Conservation (phyloP, 2,329 filamentous ascomycete genomes). For the Xylaria sp. region DNA sequence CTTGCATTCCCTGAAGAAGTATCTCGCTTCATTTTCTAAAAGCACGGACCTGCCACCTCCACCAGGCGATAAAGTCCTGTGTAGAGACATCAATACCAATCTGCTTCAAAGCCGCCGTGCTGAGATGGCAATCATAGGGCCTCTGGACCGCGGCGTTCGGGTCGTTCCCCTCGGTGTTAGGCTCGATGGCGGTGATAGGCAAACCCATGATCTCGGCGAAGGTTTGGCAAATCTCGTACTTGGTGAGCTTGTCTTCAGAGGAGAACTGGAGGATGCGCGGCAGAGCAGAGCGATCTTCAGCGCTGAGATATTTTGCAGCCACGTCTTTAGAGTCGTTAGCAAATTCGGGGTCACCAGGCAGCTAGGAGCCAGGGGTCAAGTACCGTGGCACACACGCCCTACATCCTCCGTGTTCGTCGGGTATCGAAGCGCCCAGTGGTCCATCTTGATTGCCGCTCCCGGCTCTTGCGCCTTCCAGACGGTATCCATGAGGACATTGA, state of each 20-base stretch:
- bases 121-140: conserved; percentile 89
- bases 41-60: conserved; percentile 72
- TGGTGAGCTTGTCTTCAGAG: conserved; percentile 86
- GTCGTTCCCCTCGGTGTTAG: conserved; percentile 78
- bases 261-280: conserved; percentile 85
- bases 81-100: conserved; percentile 80
- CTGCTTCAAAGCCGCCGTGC: conserved; percentile 77
- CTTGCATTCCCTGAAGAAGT: background rate
- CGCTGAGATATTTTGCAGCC: conserved; percentile 72
- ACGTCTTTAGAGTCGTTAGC: conserved; percentile 64
- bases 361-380: conserved; percentile 44
- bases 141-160: conserved; percentile 77
- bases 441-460: conserved; percentile 75
- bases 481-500: conserved; percentile 82
- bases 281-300: conserved; percentile 62
- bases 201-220: conserved; percentile 85
- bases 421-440: conserved; percentile 86
- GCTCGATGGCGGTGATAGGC: conserved; percentile 72
- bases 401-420: conserved; percentile 93
- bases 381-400: conserved; percentile 77
- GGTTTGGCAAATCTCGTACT: conserved; percentile 85
- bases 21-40: conserved; percentile 61
- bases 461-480: conserved; percentile 78
- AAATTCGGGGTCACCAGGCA: background rate
- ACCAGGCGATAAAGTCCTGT: conserved; percentile 83